phyloP scores from a whole-genome alignment of 208 protist species.

The Leishmania guyanensis region DNA sequence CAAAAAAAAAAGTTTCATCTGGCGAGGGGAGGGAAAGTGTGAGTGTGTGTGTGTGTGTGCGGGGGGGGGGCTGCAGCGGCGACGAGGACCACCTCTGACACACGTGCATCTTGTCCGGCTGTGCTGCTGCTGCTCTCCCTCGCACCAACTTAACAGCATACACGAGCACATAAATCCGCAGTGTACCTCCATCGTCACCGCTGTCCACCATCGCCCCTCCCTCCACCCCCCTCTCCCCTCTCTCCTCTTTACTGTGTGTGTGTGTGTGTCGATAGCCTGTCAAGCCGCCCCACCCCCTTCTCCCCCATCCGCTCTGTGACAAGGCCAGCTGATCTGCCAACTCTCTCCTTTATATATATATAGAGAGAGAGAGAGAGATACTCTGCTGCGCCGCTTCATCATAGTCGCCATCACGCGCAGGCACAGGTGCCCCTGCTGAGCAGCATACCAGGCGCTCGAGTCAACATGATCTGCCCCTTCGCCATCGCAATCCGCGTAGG shows the following conservation, averaged over 20 bases:
- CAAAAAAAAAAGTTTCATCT: neutral
- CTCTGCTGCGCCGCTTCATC: neutral
- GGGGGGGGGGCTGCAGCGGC: neutral
- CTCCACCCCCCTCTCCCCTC: neutral
- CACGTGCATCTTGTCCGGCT: neutral
- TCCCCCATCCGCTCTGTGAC: neutral
- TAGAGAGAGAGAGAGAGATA: no score
- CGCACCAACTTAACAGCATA: neutral
- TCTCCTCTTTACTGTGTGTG: neutral
- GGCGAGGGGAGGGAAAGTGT: no score
- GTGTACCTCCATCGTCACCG: neutral
- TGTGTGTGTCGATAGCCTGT: neutral
- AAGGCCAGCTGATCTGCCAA: neutral
- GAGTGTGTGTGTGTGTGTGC: no score
- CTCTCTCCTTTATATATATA: neutral
- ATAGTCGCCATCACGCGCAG: neutral
- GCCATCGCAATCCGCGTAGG: constrained; percentile 35
- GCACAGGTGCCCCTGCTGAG: no score
- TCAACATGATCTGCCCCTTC: constrained; percentile 47
- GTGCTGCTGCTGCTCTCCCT: neutral
- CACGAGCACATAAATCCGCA: neutral
- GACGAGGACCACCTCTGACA: neutral
- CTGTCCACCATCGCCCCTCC: neutral
- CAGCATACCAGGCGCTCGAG: neutral
- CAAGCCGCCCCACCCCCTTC: no score